A percentile compares a stretch with the other conserved stretches of the same genome.
Evolutionary conservation across 352 stramenopile species (phyloP).

Genomic region (Phytopythium mirpurense): DNA sequence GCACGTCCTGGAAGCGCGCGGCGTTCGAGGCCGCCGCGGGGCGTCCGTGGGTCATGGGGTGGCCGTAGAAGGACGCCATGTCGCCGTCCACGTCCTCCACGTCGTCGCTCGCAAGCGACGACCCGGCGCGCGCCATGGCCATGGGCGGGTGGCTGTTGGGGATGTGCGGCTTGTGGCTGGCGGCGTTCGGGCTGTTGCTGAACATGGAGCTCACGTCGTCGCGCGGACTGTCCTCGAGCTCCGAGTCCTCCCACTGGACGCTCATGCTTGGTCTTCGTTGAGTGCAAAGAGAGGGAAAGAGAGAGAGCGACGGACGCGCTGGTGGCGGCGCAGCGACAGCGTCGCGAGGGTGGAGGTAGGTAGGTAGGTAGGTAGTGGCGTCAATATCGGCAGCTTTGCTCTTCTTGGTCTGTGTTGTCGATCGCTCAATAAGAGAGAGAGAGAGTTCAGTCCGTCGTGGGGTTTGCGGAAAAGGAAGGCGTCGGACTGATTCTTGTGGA

Average conservation of each 20-base stretch:
- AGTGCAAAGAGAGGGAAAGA: too few relatives aligned
- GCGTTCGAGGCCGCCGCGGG: conserved; percentile 16
- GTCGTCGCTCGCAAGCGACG: conserved; percentile 37
- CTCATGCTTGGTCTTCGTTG: conserved; percentile 12
- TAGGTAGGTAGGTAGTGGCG: too few relatives aligned
- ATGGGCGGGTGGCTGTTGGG: conserved; percentile 4
- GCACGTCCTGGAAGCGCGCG: conserved; percentile 49
- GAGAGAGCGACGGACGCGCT: too few relatives aligned
- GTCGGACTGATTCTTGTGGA: too few relatives aligned
- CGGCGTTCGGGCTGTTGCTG: conserved; percentile 56
- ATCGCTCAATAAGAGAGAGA: too few relatives aligned
- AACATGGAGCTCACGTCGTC: conserved; percentile 75
- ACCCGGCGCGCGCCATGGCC: conserved; percentile 26
- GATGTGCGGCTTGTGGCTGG: too few relatives aligned
- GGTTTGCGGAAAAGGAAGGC: too few relatives aligned
- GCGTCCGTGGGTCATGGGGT: conserved; percentile 7
- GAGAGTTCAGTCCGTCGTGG: too few relatives aligned
- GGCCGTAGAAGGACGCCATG: conserved; percentile 36
- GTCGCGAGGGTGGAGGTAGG: too few relatives aligned
- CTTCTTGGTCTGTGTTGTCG: too few relatives aligned
- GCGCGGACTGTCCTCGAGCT: conserved; percentile 65
- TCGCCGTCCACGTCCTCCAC: conserved; percentile 29
- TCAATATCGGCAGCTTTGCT: too few relatives aligned
- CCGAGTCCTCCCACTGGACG: conserved; percentile 67
- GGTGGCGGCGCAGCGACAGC: too few relatives aligned